Percentiles rank a stretch among this genome's conserved stretches.
These are phyloP conservation scores for Rhinocladiella mackenziei DNA, from an alignment of 2,329 filamentous ascomycete genomes.

Conservation along the genomic window DNA sequence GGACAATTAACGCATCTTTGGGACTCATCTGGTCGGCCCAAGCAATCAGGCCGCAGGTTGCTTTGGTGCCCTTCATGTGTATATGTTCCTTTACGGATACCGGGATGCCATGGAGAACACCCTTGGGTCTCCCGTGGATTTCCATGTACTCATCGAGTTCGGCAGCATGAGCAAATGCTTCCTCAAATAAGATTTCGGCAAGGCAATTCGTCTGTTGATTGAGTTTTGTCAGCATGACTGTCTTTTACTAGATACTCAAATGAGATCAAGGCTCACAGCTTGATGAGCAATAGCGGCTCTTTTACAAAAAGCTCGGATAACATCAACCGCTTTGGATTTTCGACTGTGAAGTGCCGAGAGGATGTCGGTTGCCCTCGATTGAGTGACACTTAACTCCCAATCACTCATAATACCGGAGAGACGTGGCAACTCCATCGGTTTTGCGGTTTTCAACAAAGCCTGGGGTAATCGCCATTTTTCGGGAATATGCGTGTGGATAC, in stretches of 20 bases:
- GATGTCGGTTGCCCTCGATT: constrained; percentile 46
- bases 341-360: constrained; percentile 36
- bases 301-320: constrained; percentile 27
- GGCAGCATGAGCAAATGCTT: constrained; percentile 46
- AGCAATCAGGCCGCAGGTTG: constrained; percentile 29
- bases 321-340: constrained; percentile 17
- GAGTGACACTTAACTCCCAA: constrained; percentile 23
- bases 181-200: constrained; percentile 50
- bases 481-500: constrained; percentile 20
- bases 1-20: constrained; percentile 29
- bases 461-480: constrained; percentile 29
- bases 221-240: neutral
- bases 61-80: constrained; percentile 27
- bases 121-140: constrained; percentile 42
- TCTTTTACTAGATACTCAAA: neutral
- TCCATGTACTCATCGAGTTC: constrained; percentile 44
- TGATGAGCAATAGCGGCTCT: constrained; percentile 28
- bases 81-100: constrained; percentile 43
- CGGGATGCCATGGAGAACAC: constrained; percentile 54
- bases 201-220: constrained; percentile 38
- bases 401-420: neutral
- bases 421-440: neutral
- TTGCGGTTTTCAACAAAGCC: constrained; percentile 1
- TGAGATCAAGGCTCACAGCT: constrained; percentile 9
- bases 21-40: constrained; percentile 27